Base-by-base conservation (phyloP, 345 rosid species). In the Citrus maxima region DNA sequence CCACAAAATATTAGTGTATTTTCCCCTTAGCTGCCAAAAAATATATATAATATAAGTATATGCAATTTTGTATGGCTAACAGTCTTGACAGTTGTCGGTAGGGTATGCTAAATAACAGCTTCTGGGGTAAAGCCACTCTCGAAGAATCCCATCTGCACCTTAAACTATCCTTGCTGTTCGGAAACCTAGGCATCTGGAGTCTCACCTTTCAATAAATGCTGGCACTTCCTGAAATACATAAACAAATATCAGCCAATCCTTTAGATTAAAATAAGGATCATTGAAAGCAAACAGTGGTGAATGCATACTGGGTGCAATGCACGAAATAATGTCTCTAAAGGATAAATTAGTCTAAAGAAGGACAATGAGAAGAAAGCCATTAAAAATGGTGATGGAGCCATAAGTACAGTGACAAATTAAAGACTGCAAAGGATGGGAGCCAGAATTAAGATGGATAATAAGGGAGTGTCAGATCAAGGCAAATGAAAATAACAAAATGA, bases 221-320 rank as follows among this genome's bases (percentile, higher is more conserved):
- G 77, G 85, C 86, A 87, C 51, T 62, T 80, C 86, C 92, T 87
- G 89, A 70, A 87, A 80, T 79, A 37, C 40, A 59, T 58, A 30
- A 63, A 63, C 0, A 38, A 32, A 32, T 14, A 61, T 79, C 37
- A 81, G 62, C 25, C 5, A 59, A 73, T 21, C 14, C 38, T 51
- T 10, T 3, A 10, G 60, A 58, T 25, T 1, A 24, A 67, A 55
- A 34, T 63, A 71, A 7, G n/a, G 62, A 69, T 24, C 28, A 54
- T 27, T 55, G 67, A 54, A 38, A 55, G 58, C 22, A 21, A 61
- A 76, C 22, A 35, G n/a, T 10, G 55, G 66, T 7, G 1, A 35
- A 10, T 35, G 51, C 27, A 59, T 42, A 30, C 58, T 10, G 38
- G 69, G 37, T 4, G 42, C 67, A 6, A 67, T 38, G 4, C 34